These are phyloP conservation scores for Solanum bukasovii DNA, from an alignment of 257 asterid genomes.

Conservation along the genomic window DNA sequence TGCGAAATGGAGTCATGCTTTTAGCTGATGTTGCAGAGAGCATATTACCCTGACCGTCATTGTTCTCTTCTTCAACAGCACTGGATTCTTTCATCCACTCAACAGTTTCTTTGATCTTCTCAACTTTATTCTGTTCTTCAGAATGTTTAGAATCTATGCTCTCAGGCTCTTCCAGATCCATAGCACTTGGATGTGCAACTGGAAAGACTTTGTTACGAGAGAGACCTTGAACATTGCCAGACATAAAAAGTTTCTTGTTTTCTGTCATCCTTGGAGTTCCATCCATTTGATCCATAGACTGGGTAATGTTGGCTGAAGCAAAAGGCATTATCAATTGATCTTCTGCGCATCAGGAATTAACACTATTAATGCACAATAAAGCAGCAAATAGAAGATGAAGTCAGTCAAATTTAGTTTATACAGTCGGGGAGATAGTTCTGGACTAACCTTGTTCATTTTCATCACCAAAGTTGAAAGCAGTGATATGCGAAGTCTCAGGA, in stretches of 20 bases:
- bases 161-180: not conserved
- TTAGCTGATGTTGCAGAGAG: not conserved
- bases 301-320: conserved; percentile 23
- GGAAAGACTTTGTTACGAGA: not conserved
- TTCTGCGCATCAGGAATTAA: conserved; percentile 13
- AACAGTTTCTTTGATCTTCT: not conserved
- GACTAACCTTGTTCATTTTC: not conserved
- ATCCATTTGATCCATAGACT: not conserved
- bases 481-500: not conserved
- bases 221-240: not conserved
- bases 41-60: not conserved
- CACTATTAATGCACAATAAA: not conserved
- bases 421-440: not conserved
- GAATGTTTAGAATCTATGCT: not conserved
- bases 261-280: conserved; percentile 2
- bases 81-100: not conserved
- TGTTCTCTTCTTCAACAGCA: not conserved
- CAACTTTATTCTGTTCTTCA: not conserved
- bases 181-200: not conserved
- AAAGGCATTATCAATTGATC: conserved; percentile 20
- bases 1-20: not conserved
- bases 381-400: not conserved
- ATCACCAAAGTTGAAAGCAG: not conserved
- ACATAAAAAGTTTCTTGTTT: not conserved
- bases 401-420: not conserved